Evolutionary conservation across 768 basidiomycete genomes (phyloP).

Genomic region (Mycena latifolia): DNA sequence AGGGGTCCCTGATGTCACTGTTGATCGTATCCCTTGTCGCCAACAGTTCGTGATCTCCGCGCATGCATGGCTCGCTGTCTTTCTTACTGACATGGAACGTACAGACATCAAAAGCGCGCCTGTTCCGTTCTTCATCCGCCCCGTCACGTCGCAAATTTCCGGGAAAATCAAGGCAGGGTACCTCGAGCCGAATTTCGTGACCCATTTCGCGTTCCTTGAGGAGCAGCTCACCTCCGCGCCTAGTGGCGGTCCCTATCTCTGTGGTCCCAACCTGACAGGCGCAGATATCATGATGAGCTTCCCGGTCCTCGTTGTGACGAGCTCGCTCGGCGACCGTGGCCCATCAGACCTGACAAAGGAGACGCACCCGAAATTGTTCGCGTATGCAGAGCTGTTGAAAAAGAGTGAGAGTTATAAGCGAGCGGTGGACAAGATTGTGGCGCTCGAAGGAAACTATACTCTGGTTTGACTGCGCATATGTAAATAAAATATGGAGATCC

Average conservation of each 20-base stretch:
- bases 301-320: neutral
- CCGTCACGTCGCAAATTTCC: conserved; percentile 23
- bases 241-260: conserved; percentile 30
- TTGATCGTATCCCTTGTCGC: conserved; percentile 6
- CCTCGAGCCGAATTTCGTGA: conserved; percentile 19
- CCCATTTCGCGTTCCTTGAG: conserved; percentile 32
- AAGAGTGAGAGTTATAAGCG: conserved; percentile 28
- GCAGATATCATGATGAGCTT: conserved; percentile 37
- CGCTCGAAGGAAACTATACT: conserved; percentile 30
- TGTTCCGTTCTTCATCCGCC: conserved; percentile 33
- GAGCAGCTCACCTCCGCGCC: conserved; percentile 31
- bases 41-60: conserved; percentile 2
- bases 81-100: neutral
- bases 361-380: conserved; percentile 28
- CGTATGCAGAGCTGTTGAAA: conserved; percentile 27
- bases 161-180: conserved; percentile 10
- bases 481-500: too few relatives aligned
- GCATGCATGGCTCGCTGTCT: neutral
- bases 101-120: conserved; percentile 27
- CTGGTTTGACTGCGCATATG: neutral
- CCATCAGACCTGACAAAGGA: conserved; percentile 13
- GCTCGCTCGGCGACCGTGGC: conserved; percentile 3
- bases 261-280: conserved; percentile 21
- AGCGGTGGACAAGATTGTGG: conserved; percentile 35
- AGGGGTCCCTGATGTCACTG: conserved; percentile 22